Base-by-base conservation (phyloP, 306 rosid species). In the Echinosophora koreensis region DNA sequence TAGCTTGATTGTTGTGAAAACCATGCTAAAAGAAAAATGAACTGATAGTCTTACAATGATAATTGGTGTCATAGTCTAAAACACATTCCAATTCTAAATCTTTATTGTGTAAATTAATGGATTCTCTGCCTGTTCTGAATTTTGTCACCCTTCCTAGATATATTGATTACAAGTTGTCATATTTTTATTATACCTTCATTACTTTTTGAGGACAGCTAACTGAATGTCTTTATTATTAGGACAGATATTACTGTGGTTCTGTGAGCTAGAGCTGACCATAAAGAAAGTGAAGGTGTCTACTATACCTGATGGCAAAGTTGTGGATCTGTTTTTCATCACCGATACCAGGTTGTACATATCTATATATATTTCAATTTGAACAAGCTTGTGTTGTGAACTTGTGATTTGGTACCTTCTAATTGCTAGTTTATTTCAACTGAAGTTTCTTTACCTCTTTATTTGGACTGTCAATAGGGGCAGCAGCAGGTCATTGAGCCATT, bases 251-350 rank as follows among this genome's bases (percentile, higher is more conserved):
- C 99, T 0, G 71, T 66, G 83, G 97, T 90, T 89, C 97, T 87
- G 90, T 75, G 97, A 92, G 76, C 88, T 89, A 13, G 99, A 95
- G 89, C 89, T 95, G 66, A 85, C 80, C 54, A 95, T 95, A 71
- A 79, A 88, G 83, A 95, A 95, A 85, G 97, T 95, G 86, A 95
- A 95, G 86, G 96, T 95, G 8, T 95, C 99, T 60, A 95, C 97
- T 14, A 95, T 97, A 18, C 99, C 99, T 0, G 99, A 95, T 70
- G 99, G 93, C 39, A 90, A 74, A 92, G 97, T 92, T 79, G 81
- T 95, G 87, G 90, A 95, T 82, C 83, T 95, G 73, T 95, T 95
- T 87, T 89, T 92, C 91, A 79, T 95, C 89, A 87, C 96, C n/a
- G 99, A 95, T 54, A 80, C 91, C 65, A 95, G 99, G 99, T 95